Percentiles rank a stretch among this genome's conserved stretches.
phyloP scores from a whole-genome alignment of 805 yeast genomes.

The Schizosaccharomyces japonicus region DNA sequence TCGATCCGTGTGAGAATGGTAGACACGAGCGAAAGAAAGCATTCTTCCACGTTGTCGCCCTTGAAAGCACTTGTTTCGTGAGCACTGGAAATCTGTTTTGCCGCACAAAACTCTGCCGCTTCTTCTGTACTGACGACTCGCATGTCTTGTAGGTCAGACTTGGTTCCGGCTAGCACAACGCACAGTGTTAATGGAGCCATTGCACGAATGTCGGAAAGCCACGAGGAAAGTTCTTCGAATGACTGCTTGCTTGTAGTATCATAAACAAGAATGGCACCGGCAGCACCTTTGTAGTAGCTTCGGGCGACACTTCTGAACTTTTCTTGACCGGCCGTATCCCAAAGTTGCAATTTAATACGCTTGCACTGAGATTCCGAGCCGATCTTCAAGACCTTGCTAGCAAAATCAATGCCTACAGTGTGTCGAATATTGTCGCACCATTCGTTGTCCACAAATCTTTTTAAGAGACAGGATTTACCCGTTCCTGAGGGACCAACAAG shows the following conservation, averaged over 20 bases:
- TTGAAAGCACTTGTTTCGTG: slow-evolving; percentile 21
- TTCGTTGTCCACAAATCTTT: slow-evolving; percentile 19
- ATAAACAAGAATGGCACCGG: slow-evolving; percentile 76
- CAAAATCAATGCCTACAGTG: slow-evolving; percentile 20
- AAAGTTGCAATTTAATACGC: slow-evolving; percentile 33
- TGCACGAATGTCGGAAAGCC: slow-evolving; percentile 72
- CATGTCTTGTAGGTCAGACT: slow-evolving; percentile 40
- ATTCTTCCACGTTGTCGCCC: slow-evolving; percentile 21
- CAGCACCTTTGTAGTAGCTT: slow-evolving; percentile 86
- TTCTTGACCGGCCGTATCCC: slow-evolving; percentile 83
- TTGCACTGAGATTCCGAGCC: slow-evolving; percentile 14
- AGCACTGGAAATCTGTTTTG: slow-evolving; percentile 18
- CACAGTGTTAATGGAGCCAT: slow-evolving; percentile 69
- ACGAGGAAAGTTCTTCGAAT: slow-evolving; percentile 63
- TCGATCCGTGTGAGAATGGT: slow-evolving; percentile 25
- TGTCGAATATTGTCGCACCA: slow-evolving; percentile 14
- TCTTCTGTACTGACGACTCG: slow-evolving; percentile 17
- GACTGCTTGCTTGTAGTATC: slow-evolving; percentile 70
- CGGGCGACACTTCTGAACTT: slow-evolving; percentile 83
- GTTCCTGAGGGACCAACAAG: slow-evolving; percentile 26
- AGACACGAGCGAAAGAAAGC: slow-evolving; percentile 20
- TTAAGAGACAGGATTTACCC: slow-evolving; percentile 25
- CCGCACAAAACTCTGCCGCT: slow-evolving; percentile 16
- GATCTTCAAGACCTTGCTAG: slow-evolving; percentile 17
- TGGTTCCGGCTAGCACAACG: slow-evolving; percentile 76